A percentile compares a stretch with the other conserved stretches of the same genome.
Evolutionary conservation across 2,329 filamentous ascomycete species (phyloP).

Genomic region (Ascochyta clinopodiicola): DNA sequence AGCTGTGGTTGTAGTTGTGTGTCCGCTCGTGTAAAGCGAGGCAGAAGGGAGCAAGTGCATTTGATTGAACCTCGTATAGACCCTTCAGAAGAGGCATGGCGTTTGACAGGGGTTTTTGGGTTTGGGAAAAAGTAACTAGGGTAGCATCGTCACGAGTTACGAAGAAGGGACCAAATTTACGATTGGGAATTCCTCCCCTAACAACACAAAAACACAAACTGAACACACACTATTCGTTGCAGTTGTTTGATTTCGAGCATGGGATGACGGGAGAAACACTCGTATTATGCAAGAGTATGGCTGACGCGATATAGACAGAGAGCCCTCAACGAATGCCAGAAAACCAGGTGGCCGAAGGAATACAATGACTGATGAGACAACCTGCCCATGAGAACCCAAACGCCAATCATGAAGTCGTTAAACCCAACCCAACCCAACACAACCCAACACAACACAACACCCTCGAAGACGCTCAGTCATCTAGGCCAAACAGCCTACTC

Average conservation of each 20-base stretch:
- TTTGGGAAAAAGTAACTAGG: constrained; percentile 35
- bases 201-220: constrained; percentile 19
- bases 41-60: constrained; percentile 11
- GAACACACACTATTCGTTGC: too few species aligned
- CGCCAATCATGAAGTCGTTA: constrained; percentile 13
- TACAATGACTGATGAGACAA: not conserved
- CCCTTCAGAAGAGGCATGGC: constrained; percentile 15
- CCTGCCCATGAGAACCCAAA: constrained; percentile 4
- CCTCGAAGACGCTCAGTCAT: constrained; percentile 5
- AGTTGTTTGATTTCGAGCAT: too few species aligned
- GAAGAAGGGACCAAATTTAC: constrained; percentile 45
- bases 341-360: not conserved
- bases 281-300: too few species aligned
- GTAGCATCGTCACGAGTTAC: constrained; percentile 42
- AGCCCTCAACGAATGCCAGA: not conserved
- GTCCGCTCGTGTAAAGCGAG: not conserved
- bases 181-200: constrained; percentile 47
- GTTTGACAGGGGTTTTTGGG: constrained; percentile 7
- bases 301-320: not conserved
- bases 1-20: not conserved
- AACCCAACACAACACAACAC: too few species aligned
- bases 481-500: constrained; percentile 10
- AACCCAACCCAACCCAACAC: too few species aligned
- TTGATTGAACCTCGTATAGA: constrained; percentile 17
- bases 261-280: too few species aligned